A percentile compares a stretch with the other conserved stretches of the same genome.
These are phyloP conservation scores for Starmera dryadoides DNA, from an alignment of 805 yeast genomes.

Conservation along the genomic window DNA sequence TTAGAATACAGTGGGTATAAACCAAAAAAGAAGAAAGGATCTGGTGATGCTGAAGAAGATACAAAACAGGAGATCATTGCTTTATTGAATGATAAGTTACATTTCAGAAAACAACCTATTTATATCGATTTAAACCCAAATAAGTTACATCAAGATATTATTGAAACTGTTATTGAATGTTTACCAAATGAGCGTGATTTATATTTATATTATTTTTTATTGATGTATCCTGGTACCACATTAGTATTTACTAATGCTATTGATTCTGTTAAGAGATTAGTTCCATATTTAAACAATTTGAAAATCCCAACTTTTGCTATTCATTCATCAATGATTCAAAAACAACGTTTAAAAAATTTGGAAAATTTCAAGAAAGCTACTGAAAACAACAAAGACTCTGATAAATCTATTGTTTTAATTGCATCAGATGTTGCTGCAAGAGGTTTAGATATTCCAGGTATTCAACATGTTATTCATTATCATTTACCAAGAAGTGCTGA, in stretches of 20 bases:
- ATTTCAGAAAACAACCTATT: constrained; percentile 63
- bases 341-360: constrained; percentile 78
- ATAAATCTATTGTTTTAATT: constrained; percentile 59
- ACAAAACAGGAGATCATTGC: constrained; percentile 54
- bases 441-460: constrained; percentile 87
- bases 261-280: constrained; percentile 84
- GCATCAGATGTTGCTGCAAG: constrained; percentile 99
- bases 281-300: constrained; percentile 65
- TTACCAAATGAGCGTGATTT: constrained; percentile 85
- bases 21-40: constrained; percentile 16
- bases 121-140: constrained; percentile 84
- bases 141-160: constrained; percentile 63
- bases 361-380: constrained; percentile 67
- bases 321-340: constrained; percentile 93
- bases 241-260: constrained; percentile 93
- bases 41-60: constrained; percentile 16
- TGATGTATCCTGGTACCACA: constrained; percentile 83
- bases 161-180: constrained; percentile 89
- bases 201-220: constrained; percentile 77
- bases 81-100: constrained; percentile 60
- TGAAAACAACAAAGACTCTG: constrained; percentile 27
- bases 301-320: constrained; percentile 65
- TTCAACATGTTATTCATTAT: constrained; percentile 92
- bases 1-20: constrained; percentile 37
- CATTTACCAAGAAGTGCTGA: constrained; percentile 94